Percentiles rank a stretch among this genome's conserved stretches.
These are phyloP conservation scores for Irpex lacteus DNA, from an alignment of 1,284 basidiomycete species.

Conservation along the genomic window DNA sequence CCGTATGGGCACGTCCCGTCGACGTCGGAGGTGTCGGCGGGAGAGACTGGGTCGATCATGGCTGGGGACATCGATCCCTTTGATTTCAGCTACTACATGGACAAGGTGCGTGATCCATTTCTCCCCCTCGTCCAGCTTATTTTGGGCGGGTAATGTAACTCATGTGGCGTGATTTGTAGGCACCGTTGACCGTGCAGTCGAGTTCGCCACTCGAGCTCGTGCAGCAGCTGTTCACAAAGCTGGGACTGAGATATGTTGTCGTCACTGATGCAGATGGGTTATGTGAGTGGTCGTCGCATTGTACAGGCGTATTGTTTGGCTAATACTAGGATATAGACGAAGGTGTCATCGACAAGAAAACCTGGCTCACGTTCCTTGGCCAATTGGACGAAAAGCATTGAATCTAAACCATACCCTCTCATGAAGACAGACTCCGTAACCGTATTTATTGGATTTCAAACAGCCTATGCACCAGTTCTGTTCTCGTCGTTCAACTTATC, in stretches of 20 bases:
- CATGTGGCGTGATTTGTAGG: conserved; percentile 38
- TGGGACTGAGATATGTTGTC: conserved; percentile 88
- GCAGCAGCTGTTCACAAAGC: conserved; percentile 89
- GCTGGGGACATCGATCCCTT: conserved; percentile 55
- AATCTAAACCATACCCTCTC: not conserved
- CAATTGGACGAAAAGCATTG: conserved; percentile 56
- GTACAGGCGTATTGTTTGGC: too few relatives aligned
- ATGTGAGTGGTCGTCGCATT: conserved; percentile 47
- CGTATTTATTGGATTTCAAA: not conserved
- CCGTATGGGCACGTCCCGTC: conserved; percentile 39
- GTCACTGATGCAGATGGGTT: conserved; percentile 81
- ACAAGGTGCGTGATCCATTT: conserved; percentile 32
- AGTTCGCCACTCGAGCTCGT: conserved; percentile 88
- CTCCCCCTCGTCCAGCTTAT: too few relatives aligned
- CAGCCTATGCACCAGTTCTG: not conserved
- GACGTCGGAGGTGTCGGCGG: conserved; percentile 44
- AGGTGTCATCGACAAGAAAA: conserved; percentile 92
- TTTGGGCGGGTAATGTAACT: not conserved
- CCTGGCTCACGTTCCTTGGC: conserved; percentile 82
- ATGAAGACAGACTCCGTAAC: too few relatives aligned
- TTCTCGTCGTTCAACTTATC: too few relatives aligned
- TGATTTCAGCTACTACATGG: conserved; percentile 88
- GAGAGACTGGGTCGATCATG: conserved; percentile 34
- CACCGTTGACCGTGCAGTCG: conserved; percentile 78
- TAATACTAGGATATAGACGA: conserved; percentile 49